phyloP scores from a whole-genome alignment of 2,329 filamentous ascomycete genomes.

The Ophiostoma pallidulum region DNA sequence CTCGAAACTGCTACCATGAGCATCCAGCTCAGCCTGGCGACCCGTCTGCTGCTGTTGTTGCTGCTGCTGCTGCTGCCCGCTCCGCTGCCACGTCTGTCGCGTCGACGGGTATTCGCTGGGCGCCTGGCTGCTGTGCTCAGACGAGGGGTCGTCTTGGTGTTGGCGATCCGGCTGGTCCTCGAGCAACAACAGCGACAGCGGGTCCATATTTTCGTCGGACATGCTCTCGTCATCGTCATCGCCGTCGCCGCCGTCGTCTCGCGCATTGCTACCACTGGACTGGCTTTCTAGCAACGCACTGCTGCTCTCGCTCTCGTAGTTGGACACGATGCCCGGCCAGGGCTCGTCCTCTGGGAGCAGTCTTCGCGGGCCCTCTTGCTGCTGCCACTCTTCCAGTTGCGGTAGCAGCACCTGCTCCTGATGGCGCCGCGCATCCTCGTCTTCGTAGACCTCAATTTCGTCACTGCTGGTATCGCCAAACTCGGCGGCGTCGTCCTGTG shows the following conservation, averaged over 20 bases:
- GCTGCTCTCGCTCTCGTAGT: conserved; percentile 5
- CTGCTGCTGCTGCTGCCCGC: neutral
- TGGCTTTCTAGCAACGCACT: neutral
- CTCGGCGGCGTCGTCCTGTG: conserved; percentile 28
- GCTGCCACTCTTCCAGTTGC: conserved; percentile 8
- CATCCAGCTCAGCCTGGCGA: no score
- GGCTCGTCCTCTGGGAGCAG: conserved; percentile 43
- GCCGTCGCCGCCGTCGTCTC: neutral
- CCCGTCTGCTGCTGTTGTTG: conserved; percentile 13
- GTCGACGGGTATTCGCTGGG: conserved; percentile 49
- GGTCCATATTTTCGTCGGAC: conserved; percentile 42
- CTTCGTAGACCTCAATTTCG: conserved; percentile 15
- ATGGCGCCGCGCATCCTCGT: conserved; percentile 14
- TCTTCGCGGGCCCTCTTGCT: conserved; percentile 13
- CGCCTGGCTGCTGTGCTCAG: conserved; percentile 37
- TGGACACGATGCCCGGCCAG: conserved; percentile 48
- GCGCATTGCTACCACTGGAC: neutral
- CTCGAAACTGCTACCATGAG: neutral
- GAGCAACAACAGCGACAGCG: conserved; percentile 19
- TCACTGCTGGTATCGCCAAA: conserved; percentile 24
- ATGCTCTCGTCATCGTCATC: conserved; percentile 20
- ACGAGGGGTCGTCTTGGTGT: conserved; percentile 13
- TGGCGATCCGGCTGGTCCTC: conserved; percentile 9
- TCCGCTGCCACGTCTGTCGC: conserved; percentile 30
- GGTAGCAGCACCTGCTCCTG: neutral